Evolutionary conservation across 192 early-diverging fungal genomes (phyloP).

Genomic region (Thoreauomyces humboldtii): DNA sequence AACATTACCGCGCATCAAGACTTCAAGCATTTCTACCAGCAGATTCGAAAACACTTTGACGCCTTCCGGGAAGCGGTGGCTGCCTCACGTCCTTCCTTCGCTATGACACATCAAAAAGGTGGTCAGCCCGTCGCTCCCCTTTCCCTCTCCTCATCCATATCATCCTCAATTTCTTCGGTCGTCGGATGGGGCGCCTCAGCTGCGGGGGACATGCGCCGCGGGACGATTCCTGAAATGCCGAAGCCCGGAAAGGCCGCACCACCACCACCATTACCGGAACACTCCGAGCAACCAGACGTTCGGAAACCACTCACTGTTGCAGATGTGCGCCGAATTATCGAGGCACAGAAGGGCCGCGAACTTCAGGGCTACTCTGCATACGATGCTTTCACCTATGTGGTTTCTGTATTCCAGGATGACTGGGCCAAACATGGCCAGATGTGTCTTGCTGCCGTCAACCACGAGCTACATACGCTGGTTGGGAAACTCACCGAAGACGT

Average conservation of each 20-base stretch:
- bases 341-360: slow-evolving; percentile 43
- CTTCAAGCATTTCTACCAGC: slow-evolving; percentile 46
- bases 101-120: slow-evolving; percentile 25
- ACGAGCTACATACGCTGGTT: slow-evolving; percentile 36
- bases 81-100: slow-evolving; percentile 31
- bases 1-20: slow-evolving; percentile 46
- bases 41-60: slow-evolving; percentile 41
- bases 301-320: slow-evolving; percentile 27
- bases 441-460: slow-evolving; percentile 30
- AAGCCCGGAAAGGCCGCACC: background rate
- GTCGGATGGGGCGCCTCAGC: slow-evolving; percentile 22
- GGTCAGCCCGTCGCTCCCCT: background rate
- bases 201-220: slow-evolving; percentile 1
- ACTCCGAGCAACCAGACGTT: slow-evolving; percentile 4
- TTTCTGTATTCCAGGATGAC: slow-evolving; percentile 39
- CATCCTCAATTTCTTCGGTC: slow-evolving; percentile 33
- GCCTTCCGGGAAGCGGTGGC: slow-evolving; percentile 32
- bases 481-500: slow-evolving; percentile 42
- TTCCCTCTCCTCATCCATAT: slow-evolving; percentile 29
- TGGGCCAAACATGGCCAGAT: slow-evolving; percentile 38
- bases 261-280: background rate
- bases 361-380: slow-evolving; percentile 46
- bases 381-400: slow-evolving; percentile 41
- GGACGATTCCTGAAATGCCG: background rate
- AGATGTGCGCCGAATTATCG: slow-evolving; percentile 40